phyloP scores from a whole-genome alignment of 2,329 filamentous ascomycete genomes.

The Ophiocordyceps robertsii region DNA sequence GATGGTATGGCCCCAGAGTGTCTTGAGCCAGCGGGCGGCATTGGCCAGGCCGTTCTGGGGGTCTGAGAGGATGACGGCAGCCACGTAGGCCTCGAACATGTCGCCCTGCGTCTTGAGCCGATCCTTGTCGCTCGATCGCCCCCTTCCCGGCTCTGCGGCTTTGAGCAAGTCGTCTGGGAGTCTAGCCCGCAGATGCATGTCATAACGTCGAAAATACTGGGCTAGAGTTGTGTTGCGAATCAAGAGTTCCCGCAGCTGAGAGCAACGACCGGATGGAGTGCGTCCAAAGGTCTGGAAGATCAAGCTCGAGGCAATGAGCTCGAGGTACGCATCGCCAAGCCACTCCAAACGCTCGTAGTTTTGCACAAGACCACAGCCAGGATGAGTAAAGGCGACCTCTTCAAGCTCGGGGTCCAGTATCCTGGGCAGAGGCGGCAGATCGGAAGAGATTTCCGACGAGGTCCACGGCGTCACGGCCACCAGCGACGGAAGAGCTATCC shows the following conservation, averaged over 20 bases:
- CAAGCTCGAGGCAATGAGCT: conserved; percentile 60
- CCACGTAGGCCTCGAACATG: conserved; percentile 83
- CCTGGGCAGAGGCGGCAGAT: conserved; percentile 44
- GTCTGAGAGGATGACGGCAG: conserved; percentile 60
- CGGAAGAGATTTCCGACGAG: conserved; percentile 30
- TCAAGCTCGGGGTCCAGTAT: conserved; percentile 48
- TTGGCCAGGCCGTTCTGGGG: conserved; percentile 44
- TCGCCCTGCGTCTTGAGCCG: conserved; percentile 68
- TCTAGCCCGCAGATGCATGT: conserved; percentile 50
- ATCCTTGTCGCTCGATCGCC: conserved; percentile 30
- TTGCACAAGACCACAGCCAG: conserved; percentile 24
- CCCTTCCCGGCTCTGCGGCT: conserved; percentile 9
- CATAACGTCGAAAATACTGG: conserved; percentile 56
- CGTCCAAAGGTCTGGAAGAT: conserved; percentile 60
- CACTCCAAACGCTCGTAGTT: conserved; percentile 78
- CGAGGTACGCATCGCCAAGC: conserved; percentile 76
- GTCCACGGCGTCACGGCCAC: conserved; percentile 29
- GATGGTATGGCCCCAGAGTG: conserved; percentile 59
- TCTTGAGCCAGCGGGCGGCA: conserved; percentile 58
- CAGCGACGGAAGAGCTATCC: conserved; percentile 6
- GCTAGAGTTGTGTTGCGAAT: conserved; percentile 71
- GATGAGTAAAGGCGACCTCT: conserved; percentile 53
- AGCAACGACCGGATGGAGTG: conserved; percentile 53
- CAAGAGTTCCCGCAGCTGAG: conserved; percentile 64
- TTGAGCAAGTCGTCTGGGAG: conserved; percentile 33